Base-by-base conservation (phyloP, 495 filamentous ascomycete species). In the Pseudevernia furfuracea region DNA sequence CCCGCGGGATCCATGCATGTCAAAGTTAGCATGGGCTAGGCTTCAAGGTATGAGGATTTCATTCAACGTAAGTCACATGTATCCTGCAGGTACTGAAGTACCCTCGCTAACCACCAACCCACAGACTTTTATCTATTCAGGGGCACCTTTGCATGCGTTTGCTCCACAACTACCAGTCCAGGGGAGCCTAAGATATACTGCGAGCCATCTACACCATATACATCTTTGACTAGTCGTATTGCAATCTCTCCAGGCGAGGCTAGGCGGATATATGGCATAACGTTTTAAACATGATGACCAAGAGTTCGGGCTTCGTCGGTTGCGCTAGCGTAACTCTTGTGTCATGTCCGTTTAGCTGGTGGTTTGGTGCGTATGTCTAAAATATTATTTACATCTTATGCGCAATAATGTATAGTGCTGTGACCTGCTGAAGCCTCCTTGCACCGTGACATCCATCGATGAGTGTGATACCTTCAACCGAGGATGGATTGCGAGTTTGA, bases 351-450 rank as follows among this genome's bases (percentile, higher is more conserved):
- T 41, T 39, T 63, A 59, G 65, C 44, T 17, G 62, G 39, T 39
- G 60, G 65, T 63, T 63, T 63, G 65, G 60, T 67, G 65, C 55
- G 65, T 63, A 60, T 59, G 60, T 67, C 44, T 67, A 52, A 67
- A 43, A 63, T 19, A 64, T 52, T 14, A 36, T 48, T 17, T 48
- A 11, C 14, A 52, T 52, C 48, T 52, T 17, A 30, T 30, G 48
- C 48, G 48, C 48, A 59, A 58, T 58, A 56, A 59, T 39, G 36
- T 57, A 58, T 64, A 64, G 17, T 41, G 49, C 37, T 57, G 48
- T 53, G 21, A 19, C 25, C 32, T 44, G 17, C 21, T 23, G 17
- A 57, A 56, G 37, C 37, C 38, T 32, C 36, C 11, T 25, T 39
- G 48, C 39, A 30, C 37, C 1, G 19, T 36, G 37, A 52, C 38